phyloP scores from a whole-genome alignment of 768 basidiomycete genomes.

The Agaricus subrufescens region DNA sequence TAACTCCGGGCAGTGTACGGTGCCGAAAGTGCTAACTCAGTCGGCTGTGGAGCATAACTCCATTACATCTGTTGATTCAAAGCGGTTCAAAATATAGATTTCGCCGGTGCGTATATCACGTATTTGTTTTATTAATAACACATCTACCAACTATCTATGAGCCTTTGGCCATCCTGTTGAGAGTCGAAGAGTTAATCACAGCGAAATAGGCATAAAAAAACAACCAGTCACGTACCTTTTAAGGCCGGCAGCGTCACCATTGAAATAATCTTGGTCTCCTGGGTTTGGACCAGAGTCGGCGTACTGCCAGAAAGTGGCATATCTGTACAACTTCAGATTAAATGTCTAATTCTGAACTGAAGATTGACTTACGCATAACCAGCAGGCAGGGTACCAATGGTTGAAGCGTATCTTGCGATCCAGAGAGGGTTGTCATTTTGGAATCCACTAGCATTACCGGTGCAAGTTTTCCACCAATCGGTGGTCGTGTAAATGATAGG shows the following conservation, averaged over 20 bases:
- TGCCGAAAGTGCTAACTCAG: too few species aligned
- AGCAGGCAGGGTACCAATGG: constrained; percentile 50
- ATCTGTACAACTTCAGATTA: constrained; percentile 22
- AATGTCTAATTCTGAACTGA: not conserved
- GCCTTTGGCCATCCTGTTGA: not conserved
- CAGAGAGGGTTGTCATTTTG: constrained; percentile 50
- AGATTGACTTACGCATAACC: constrained; percentile 43
- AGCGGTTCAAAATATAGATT: too few species aligned
- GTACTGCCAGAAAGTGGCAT: constrained; percentile 58
- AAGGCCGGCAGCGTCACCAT: constrained; percentile 28
- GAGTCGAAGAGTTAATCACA: not conserved
- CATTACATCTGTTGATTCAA: too few species aligned
- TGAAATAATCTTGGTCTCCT: constrained; percentile 55
- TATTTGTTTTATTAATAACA: too few species aligned
- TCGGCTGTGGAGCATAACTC: too few species aligned
- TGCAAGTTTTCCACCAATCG: constrained; percentile 66
- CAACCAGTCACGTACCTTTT: not conserved
- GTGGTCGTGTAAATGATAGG: constrained; percentile 46
- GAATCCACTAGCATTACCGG: constrained; percentile 52
- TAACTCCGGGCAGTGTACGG: too few species aligned
- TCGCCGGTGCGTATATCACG: too few species aligned
- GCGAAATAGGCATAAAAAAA: not conserved
- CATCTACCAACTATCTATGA: not conserved
- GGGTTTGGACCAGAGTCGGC: constrained; percentile 50
- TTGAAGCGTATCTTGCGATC: constrained; percentile 51